A percentile compares a stretch with the other conserved stretches of the same genome.
Evolutionary conservation across 2,329 filamentous ascomycete genomes (phyloP).

Genomic region (Neospermospora avenae): DNA sequence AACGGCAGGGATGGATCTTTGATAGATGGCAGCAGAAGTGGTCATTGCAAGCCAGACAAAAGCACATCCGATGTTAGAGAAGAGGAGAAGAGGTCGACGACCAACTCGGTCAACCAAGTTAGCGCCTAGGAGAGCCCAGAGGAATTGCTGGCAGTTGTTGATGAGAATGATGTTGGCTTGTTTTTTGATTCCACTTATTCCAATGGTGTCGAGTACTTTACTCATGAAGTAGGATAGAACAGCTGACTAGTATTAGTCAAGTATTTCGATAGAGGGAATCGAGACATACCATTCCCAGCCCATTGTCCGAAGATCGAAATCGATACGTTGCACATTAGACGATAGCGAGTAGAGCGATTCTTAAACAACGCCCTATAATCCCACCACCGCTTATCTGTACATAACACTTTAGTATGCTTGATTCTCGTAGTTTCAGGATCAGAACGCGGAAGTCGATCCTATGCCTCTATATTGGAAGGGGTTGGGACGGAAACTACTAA

Average conservation of each 20-base stretch:
- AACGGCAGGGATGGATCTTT: constrained; percentile 23
- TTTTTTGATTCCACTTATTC: constrained; percentile 45
- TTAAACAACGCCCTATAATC: constrained; percentile 52
- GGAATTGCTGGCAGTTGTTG: constrained; percentile 52
- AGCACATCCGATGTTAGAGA: constrained; percentile 47
- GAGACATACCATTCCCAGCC: constrained; percentile 43
- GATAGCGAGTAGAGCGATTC: constrained; percentile 44
- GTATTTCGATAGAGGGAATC: constrained; percentile 33
- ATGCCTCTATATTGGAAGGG: too few species aligned
- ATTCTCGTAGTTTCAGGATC: too few species aligned
- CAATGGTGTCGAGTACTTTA: constrained; percentile 50
- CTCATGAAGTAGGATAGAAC: constrained; percentile 52
- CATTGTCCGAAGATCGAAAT: constrained; percentile 52
- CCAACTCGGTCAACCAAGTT: constrained; percentile 54
- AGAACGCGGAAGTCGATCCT: too few species aligned
- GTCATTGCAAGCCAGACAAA: constrained; percentile 51
- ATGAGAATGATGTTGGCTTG: constrained; percentile 53
- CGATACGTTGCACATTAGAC: constrained; percentile 47
- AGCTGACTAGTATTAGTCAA: constrained; percentile 22
- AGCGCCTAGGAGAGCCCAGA: constrained; percentile 53
- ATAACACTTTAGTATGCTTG: too few species aligned
- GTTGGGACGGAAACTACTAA: too few species aligned
- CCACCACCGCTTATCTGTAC: constrained; percentile 50
- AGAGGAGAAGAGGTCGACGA: constrained; percentile 54
- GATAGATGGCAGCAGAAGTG: constrained; percentile 35